phyloP scores from a whole-genome alignment of 148 eudicot genomes.

The Cornus controversa region DNA sequence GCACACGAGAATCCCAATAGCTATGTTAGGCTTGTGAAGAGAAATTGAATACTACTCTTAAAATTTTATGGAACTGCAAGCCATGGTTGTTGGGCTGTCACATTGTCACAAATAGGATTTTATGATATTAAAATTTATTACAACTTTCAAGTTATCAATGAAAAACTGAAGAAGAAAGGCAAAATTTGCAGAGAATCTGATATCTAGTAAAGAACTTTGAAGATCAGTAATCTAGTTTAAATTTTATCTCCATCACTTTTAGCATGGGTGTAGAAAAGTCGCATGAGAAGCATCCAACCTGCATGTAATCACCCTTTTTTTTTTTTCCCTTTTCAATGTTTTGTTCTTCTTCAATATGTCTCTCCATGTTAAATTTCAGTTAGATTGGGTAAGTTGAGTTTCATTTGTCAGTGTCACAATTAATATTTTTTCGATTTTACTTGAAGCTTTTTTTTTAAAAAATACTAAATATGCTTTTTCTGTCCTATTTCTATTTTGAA shows the following conservation, averaged over 20 bases:
- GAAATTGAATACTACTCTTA: too few species aligned
- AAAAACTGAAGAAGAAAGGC: background rate
- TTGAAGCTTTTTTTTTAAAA: too few species aligned
- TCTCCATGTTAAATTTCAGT: background rate
- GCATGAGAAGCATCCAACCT: background rate
- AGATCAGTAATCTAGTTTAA: background rate
- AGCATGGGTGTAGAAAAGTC: background rate
- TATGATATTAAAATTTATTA: too few species aligned
- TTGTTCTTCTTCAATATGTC: background rate
- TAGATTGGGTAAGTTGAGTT: background rate
- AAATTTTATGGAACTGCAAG: too few species aligned
- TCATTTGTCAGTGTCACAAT: background rate
- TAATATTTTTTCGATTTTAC: too few species aligned
- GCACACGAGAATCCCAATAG: too few species aligned
- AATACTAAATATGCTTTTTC: too few species aligned
- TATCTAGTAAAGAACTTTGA: background rate
- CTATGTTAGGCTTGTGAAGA: too few species aligned
- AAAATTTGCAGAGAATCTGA: background rate
- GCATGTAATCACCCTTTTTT: background rate
- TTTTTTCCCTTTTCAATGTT: background rate
- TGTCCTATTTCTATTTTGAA: too few species aligned
- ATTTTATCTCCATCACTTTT: background rate
- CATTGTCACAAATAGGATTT: too few species aligned
- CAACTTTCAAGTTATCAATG: too few species aligned
- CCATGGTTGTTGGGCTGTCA: too few species aligned